Conservation (phyloP, 2,329 filamentous ascomycete genomes). For the Raffaelea ambrosiae region DNA sequence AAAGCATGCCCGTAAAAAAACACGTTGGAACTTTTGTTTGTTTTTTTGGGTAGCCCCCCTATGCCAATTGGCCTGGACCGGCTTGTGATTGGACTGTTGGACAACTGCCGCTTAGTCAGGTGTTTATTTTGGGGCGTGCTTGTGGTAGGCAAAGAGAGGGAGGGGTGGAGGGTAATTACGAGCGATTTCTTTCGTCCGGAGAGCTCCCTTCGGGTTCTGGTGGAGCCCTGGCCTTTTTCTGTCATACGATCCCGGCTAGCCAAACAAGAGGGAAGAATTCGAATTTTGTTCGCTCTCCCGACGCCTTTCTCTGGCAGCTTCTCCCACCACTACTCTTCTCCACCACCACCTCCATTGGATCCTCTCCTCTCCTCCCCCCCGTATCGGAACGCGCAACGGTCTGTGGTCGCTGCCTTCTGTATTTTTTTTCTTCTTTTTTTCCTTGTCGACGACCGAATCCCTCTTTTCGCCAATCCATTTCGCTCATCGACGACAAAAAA, state of each 20-base stretch:
- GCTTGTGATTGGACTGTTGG: too few relatives aligned
- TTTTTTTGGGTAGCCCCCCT: background rate
- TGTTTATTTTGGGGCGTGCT: too few relatives aligned
- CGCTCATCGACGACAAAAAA: background rate
- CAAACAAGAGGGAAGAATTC: constrained; percentile 4
- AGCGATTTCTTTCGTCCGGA: constrained; percentile 15
- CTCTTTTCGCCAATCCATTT: constrained; percentile 1
- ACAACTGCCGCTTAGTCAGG: too few relatives aligned
- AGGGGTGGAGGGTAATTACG: constrained; percentile 11
- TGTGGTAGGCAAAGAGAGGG: too few relatives aligned
- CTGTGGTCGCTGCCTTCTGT: background rate
- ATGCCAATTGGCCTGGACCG: too few relatives aligned
- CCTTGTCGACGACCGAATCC: background rate
- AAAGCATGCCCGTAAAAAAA: too few relatives aligned
- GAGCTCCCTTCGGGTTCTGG: constrained; percentile 10
- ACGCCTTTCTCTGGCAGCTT: background rate
- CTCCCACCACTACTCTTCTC: background rate
- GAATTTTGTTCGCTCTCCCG: background rate
- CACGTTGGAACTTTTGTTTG: too few relatives aligned
- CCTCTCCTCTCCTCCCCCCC: background rate
- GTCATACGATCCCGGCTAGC: constrained; percentile 14
- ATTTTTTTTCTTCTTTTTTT: constrained; percentile 1
- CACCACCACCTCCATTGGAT: background rate
- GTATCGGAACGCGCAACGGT: background rate
- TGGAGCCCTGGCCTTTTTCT: constrained; percentile 10